These are phyloP conservation scores for Stentor roeselii DNA, from an alignment of 73 alveolate genomes.

Conservation along the genomic window DNA sequence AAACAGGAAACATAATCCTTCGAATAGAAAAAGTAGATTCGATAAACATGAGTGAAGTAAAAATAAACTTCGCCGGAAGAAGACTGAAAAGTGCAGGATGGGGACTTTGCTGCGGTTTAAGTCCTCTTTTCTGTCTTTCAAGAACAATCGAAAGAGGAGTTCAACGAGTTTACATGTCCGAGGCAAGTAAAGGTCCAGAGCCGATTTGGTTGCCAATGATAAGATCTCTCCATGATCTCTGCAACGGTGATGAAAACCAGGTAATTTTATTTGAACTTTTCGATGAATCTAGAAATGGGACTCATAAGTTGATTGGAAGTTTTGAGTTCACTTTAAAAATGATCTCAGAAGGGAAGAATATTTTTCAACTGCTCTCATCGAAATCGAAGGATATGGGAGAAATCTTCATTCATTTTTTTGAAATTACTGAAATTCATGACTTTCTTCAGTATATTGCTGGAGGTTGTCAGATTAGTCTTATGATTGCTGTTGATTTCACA, in stretches of 20 bases:
- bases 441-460: constrained; percentile 38
- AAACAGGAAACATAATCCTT: constrained; percentile 34
- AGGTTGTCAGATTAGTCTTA: constrained; percentile 31
- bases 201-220: constrained; percentile 33
- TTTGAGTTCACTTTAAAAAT: constrained; percentile 28
- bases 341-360: constrained; percentile 21
- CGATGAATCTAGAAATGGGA: constrained; percentile 46
- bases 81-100: neutral
- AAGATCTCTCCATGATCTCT: constrained; percentile 27
- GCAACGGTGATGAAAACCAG: constrained; percentile 42
- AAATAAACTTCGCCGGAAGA: constrained; percentile 12
- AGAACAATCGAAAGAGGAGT: neutral
- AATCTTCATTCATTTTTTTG: constrained; percentile 23
- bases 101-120: neutral
- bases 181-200: constrained; percentile 24
- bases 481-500: constrained; percentile 40
- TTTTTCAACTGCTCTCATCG: neutral
- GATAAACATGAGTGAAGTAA: neutral
- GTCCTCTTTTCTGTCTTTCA: constrained; percentile 5
- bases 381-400: neutral
- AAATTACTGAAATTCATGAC: constrained; percentile 9
- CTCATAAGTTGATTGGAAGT: constrained; percentile 40
- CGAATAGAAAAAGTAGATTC: constrained; percentile 35
- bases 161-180: constrained; percentile 35
- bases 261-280: constrained; percentile 50